Evolutionary conservation across 371 early-diverging fungal genomes (phyloP).

Genomic region (Actinomucor elegans): DNA sequence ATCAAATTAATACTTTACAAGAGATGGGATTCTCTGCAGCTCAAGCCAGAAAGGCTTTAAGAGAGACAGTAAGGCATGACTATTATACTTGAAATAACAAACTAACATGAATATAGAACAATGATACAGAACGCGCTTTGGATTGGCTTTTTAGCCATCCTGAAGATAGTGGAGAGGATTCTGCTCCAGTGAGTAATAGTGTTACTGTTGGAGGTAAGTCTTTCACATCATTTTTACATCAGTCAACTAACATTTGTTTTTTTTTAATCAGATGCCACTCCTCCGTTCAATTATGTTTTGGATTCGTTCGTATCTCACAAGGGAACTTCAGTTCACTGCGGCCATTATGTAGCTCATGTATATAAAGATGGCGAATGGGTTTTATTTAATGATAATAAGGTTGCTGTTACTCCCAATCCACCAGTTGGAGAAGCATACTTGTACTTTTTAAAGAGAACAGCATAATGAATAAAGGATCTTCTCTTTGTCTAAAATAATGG

Average conservation of each 20-base stretch:
- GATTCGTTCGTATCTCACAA: constrained; percentile 91
- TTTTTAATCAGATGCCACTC: constrained; percentile 35
- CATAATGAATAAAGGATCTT: constrained; percentile 1
- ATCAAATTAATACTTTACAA: constrained; percentile 60
- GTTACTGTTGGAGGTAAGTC: constrained; percentile 11
- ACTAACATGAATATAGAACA: constrained; percentile 48
- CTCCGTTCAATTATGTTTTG: constrained; percentile 70
- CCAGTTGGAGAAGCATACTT: constrained; percentile 75
- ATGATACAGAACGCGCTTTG: constrained; percentile 87
- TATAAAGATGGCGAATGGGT: constrained; percentile 76
- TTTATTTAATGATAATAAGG: constrained; percentile 94
- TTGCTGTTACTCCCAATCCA: constrained; percentile 70
- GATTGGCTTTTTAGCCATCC: constrained; percentile 94
- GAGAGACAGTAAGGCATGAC: constrained; percentile 66
- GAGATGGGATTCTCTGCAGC: constrained; percentile 90
- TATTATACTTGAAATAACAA: background rate
- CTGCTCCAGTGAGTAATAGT: no score
- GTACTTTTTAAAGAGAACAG: constrained; percentile 58
- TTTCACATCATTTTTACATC: no score
- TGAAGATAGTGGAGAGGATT: constrained; percentile 56
- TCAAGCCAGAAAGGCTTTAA: constrained; percentile 83
- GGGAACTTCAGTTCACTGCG: constrained; percentile 95
- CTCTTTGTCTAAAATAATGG: no score
- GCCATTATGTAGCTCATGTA: constrained; percentile 95
- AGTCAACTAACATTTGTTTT: background rate